phyloP scores from a whole-genome alignment of 306 rosid species.

The Sicyos edulis region DNA sequence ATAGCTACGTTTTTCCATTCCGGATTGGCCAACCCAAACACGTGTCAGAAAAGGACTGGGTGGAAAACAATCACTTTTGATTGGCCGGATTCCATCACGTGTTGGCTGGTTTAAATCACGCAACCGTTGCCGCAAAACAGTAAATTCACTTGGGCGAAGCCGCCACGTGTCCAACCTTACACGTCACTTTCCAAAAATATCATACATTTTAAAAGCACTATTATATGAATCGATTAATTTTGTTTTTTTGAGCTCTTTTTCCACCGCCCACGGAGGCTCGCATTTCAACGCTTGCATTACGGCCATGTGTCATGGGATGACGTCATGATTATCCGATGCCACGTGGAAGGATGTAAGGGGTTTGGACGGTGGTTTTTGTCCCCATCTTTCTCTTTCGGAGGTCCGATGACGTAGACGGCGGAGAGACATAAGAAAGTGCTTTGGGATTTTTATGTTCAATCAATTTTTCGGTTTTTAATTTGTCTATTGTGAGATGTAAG shows the following conservation, averaged over 20 bases:
- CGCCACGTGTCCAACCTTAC: conserved; percentile 17
- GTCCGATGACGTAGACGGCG: conserved; percentile 14
- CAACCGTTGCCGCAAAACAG: conserved; percentile 10
- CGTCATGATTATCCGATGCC: conserved; percentile 16
- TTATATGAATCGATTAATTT: not conserved
- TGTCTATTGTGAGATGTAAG: not conserved
- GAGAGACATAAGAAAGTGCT: not conserved
- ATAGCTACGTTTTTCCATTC: not conserved
- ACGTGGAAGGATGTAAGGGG: conserved; percentile 26
- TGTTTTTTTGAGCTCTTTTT: not conserved
- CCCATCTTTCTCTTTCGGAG: not conserved
- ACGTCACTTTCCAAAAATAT: conserved; percentile 20
- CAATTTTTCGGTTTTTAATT: conserved; percentile 25
- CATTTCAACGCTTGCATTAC: conserved; percentile 8
- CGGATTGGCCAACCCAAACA: not conserved
- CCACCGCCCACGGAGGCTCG: conserved; percentile 14
- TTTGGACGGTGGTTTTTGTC: conserved; percentile 33
- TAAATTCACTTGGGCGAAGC: not conserved
- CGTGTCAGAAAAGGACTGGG: not conserved
- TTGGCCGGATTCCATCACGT: not conserved
- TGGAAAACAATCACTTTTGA: not conserved
- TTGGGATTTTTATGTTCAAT: conserved; percentile 18
- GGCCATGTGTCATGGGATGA: not conserved
- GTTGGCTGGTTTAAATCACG: not conserved
- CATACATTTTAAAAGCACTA: not conserved